Base-by-base conservation (phyloP, 140 eudicot species). In the Flaveria floridana region DNA sequence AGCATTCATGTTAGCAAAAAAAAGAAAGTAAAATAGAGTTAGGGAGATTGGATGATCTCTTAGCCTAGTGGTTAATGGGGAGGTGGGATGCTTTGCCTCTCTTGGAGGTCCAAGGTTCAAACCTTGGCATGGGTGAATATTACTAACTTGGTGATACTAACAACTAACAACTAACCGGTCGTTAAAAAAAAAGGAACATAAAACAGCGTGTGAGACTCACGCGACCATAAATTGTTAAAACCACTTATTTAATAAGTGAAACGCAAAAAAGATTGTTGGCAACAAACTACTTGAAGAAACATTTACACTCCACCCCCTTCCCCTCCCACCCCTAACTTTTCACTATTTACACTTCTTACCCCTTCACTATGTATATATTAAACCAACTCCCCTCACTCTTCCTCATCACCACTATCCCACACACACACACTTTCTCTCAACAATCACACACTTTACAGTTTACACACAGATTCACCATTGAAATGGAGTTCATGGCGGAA, bases 251-350 rank as follows among this genome's bases (percentile, higher is more conserved):
- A 53, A 79, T 82, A 75, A 53, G 70, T 77, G 79, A 81, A 85
- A 81, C 80, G 81, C 83, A 79, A 85, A 80, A 76, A 81, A 86
- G 80, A 84, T 80, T 84, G 84, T 86, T 83, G 82, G 88, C 89
- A 70, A 47, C 77, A 79, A 78, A 68, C 81, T 77, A 58, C 71
- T 77, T 76, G 77, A 71, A 66, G 74, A 75, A 74, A 59, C 68
- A 52, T 3, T 76, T 81, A 76, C 82, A 72, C 72, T 64, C 72
- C 48, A 50, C 76, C 37, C 10, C 85, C 78, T 39, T 76, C 82
- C 56, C 46, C 8, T 51, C 59, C 80, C 48, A 57, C 75, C 83
- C 25, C 46, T 25, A 14, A 20, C 41, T 53, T 76, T 76, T 39
- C 71, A 68, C 55, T 71, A 66, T 55, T 64, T 1, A 61, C 62